These are phyloP conservation scores for Cylindrotheca fusiformis DNA, from an alignment of 108 stramenopile genomes.

Conservation along the genomic window DNA sequence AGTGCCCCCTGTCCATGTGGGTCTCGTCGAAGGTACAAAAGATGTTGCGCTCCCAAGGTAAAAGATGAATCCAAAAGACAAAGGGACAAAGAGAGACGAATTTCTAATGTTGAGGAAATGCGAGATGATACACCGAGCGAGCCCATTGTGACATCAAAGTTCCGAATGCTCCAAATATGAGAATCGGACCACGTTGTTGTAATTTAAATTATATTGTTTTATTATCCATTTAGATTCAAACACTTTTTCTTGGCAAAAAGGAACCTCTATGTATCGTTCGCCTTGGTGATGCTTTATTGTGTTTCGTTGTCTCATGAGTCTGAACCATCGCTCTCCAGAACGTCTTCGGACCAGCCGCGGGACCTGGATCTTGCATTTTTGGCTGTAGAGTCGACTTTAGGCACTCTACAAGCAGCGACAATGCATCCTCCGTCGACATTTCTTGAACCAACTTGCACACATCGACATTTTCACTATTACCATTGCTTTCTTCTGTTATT, in stretches of 20 bases:
- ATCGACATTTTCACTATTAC: not conserved
- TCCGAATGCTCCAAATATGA: too few relatives aligned
- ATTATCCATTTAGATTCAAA: too few relatives aligned
- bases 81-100: too few relatives aligned
- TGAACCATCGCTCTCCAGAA: not conserved
- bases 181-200: too few relatives aligned
- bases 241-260: too few relatives aligned
- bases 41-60: conserved; percentile 54
- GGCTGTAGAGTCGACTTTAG: not conserved
- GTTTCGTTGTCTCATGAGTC: not conserved
- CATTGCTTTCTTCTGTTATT: conserved; percentile 6
- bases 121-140: too few relatives aligned
- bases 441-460: conserved; percentile 4
- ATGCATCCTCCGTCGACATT: conserved; percentile 5
- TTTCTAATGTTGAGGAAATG: too few relatives aligned
- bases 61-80: conserved; percentile 26
- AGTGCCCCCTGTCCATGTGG: conserved; percentile 67
- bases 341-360: not conserved
- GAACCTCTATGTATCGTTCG: not conserved
- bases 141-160: too few relatives aligned
- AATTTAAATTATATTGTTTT: too few relatives aligned
- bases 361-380: too few relatives aligned
- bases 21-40: conserved; percentile 59
- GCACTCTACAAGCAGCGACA: conserved; percentile 9
- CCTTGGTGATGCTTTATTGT: not conserved